These are phyloP conservation scores for Candida takata DNA, from an alignment of 805 yeast genomes.

Conservation along the genomic window DNA sequence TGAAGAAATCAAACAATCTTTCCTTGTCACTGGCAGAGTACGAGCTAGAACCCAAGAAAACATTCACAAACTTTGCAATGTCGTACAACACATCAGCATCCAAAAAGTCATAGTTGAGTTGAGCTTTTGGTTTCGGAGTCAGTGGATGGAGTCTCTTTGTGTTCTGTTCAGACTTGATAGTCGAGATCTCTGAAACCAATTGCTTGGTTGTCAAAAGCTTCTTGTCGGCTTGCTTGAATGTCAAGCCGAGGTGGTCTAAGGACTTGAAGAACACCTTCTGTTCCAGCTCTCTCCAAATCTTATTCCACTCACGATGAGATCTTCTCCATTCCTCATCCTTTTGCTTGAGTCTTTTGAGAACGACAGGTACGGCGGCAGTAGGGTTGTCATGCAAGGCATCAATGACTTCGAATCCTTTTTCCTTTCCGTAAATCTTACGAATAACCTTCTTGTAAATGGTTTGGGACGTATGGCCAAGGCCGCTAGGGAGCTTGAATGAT, in stretches of 20 bases:
- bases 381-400: constrained; percentile 95
- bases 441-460: constrained; percentile 93
- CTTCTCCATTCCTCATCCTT: constrained; percentile 99
- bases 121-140: constrained; percentile 79
- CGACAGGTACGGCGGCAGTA: constrained; percentile 89
- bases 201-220: constrained; percentile 86
- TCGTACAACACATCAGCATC: constrained; percentile 71
- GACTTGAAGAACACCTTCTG: constrained; percentile 92
- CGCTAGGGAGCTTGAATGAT: constrained; percentile 80
- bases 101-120: constrained; percentile 52
- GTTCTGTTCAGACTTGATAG: constrained; percentile 86
- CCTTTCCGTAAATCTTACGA: constrained; percentile 87
- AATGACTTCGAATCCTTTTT: constrained; percentile 92
- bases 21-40: constrained; percentile 80
- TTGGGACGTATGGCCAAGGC: constrained; percentile 84
- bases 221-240: constrained; percentile 95
- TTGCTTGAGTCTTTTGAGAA: constrained; percentile 86
- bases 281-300: constrained; percentile 97
- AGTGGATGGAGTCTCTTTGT: constrained; percentile 80
- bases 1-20: constrained; percentile 62
- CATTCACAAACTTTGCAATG: constrained; percentile 57
- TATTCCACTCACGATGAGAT: constrained; percentile 97
- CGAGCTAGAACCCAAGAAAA: constrained; percentile 60
- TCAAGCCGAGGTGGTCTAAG: constrained; percentile 89
- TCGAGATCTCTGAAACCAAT: constrained; percentile 82